These are phyloP conservation scores for Macrolepiota dolichaula DNA, from an alignment of 768 basidiomycete genomes.

Conservation along the genomic window DNA sequence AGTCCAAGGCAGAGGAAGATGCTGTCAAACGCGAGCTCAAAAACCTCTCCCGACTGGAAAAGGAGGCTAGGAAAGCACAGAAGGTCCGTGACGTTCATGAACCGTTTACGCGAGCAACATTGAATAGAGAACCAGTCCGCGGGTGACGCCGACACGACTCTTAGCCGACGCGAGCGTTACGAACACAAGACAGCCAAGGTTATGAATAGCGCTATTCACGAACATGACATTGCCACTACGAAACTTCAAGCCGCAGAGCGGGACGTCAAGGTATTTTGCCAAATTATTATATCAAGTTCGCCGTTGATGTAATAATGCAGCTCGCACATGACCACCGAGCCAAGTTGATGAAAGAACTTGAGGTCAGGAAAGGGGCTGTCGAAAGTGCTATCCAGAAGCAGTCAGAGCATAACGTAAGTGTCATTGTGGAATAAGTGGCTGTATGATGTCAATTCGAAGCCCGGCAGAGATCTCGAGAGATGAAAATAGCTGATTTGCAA, in stretches of 20 bases:
- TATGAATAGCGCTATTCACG: slow-evolving; percentile 49
- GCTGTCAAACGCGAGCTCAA: slow-evolving; percentile 50
- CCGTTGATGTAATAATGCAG: background rate
- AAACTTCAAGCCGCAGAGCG: slow-evolving; percentile 39
- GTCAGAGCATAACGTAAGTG: slow-evolving; percentile 10
- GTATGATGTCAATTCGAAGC: background rate
- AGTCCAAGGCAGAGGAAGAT: slow-evolving; percentile 50
- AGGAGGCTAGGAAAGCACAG: slow-evolving; percentile 45
- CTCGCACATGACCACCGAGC: background rate
- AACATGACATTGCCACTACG: slow-evolving; percentile 46
- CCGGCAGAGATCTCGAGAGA: background rate
- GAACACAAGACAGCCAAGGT: slow-evolving; percentile 46
- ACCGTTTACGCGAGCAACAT: background rate
- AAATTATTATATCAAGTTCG: background rate
- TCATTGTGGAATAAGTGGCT: background rate
- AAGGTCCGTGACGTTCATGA: slow-evolving; percentile 34
- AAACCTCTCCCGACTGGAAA: slow-evolving; percentile 51
- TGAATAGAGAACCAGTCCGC: slow-evolving; percentile 10
- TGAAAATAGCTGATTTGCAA: background rate
- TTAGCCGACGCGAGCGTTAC: slow-evolving; percentile 42
- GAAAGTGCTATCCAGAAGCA: slow-evolving; percentile 25
- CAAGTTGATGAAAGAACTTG: background rate
- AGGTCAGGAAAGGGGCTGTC: slow-evolving; percentile 39
- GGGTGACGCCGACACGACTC: slow-evolving; percentile 13
- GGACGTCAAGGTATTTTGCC: slow-evolving; percentile 34